Percentiles rank a stretch among this genome's conserved stretches.
phyloP scores from a whole-genome alignment of 2,329 filamentous ascomycete genomes.

The Cercospora sp. region DNA sequence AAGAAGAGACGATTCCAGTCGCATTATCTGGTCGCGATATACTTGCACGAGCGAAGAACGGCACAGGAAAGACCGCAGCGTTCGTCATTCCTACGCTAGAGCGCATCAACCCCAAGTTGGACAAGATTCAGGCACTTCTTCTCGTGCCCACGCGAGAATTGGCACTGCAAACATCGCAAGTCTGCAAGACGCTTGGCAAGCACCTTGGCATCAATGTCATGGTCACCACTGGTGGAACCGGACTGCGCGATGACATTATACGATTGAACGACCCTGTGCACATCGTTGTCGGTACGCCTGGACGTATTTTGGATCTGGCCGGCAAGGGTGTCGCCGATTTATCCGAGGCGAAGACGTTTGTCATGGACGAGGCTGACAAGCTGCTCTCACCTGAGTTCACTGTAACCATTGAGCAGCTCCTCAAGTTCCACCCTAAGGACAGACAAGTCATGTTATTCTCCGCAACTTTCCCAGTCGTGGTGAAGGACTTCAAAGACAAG shows the following conservation, averaged over 20 bases:
- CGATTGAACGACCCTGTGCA: slow-evolving; percentile 92
- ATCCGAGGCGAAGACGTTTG: slow-evolving; percentile 93
- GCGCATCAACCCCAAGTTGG: slow-evolving; percentile 93
- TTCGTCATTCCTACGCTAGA: slow-evolving; percentile 96
- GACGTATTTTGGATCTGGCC: slow-evolving; percentile 91
- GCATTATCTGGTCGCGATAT: slow-evolving; percentile 94
- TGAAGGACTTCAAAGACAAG: slow-evolving; percentile 97
- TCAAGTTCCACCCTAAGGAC: slow-evolving; percentile 94
- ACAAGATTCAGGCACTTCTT: slow-evolving; percentile 94
- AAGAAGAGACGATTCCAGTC: slow-evolving; percentile 98
- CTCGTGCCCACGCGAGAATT: slow-evolving; percentile 95
- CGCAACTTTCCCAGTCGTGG: slow-evolving; percentile 93
- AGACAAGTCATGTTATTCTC: slow-evolving; percentile 99
- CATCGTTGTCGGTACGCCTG: slow-evolving; percentile 95
- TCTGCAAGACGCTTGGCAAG: slow-evolving; percentile 97
- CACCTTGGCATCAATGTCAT: slow-evolving; percentile 97
- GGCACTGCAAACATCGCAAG: slow-evolving; percentile 96
- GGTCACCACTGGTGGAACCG: slow-evolving; percentile 97
- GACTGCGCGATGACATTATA: slow-evolving; percentile 93
- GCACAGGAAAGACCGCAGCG: slow-evolving; percentile 96
- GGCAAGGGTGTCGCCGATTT: slow-evolving; percentile 96
- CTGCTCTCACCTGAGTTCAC: slow-evolving; percentile 95
- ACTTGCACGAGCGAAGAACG: slow-evolving; percentile 94
- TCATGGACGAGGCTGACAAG: slow-evolving; percentile 99
- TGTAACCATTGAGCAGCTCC: slow-evolving; percentile 91